Percentiles rank a stretch among this genome's conserved stretches.
Conservation (phyloP, 2,329 filamentous ascomycete genomes). For the Exophiala calicioides region DNA sequence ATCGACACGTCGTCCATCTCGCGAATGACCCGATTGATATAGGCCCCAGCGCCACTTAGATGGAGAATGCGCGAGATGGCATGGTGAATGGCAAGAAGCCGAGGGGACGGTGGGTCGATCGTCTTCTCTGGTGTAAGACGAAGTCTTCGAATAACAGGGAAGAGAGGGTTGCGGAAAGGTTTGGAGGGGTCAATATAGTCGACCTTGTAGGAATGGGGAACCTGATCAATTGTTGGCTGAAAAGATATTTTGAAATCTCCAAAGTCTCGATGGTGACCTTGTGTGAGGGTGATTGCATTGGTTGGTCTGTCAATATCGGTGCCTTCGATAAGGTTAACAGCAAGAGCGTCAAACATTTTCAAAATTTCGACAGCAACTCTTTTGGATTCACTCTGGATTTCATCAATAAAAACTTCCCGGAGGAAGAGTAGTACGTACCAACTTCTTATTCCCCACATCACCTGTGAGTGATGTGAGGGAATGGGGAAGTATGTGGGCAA, state of each 20-base stretch:
- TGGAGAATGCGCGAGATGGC: constrained; percentile 33
- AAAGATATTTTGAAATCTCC: too few species aligned
- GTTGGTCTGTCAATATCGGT: constrained; percentile 7
- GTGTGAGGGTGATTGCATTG: constrained; percentile 10
- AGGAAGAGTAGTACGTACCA: constrained; percentile 10
- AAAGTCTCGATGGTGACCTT: background rate
- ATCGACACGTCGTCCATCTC: constrained; percentile 30
- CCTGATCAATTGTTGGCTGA: constrained; percentile 3
- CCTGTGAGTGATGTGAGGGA: constrained; percentile 21
- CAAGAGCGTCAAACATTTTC: constrained; percentile 12
- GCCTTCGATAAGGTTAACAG: constrained; percentile 4
- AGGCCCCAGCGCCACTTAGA: constrained; percentile 19
- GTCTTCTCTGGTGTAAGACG: constrained; percentile 33
- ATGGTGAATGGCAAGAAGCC: constrained; percentile 31
- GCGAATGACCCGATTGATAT: constrained; percentile 31
- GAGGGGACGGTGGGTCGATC: constrained; percentile 34
- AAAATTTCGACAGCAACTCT: constrained; percentile 8
- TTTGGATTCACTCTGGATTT: constrained; percentile 9
- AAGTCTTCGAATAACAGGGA: constrained; percentile 29
- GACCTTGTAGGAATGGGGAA: constrained; percentile 24
- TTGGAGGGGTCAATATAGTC: constrained; percentile 12
- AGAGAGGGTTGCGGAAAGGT: constrained; percentile 18
- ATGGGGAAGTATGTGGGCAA: constrained; percentile 31
- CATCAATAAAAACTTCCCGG: constrained; percentile 3
- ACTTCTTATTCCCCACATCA: constrained; percentile 3